Evolutionary conservation across 352 stramenopile genomes (phyloP), one percentile per base, ranked within the genome.

Genomic region (Phytophthora niederhauseri): DNA sequence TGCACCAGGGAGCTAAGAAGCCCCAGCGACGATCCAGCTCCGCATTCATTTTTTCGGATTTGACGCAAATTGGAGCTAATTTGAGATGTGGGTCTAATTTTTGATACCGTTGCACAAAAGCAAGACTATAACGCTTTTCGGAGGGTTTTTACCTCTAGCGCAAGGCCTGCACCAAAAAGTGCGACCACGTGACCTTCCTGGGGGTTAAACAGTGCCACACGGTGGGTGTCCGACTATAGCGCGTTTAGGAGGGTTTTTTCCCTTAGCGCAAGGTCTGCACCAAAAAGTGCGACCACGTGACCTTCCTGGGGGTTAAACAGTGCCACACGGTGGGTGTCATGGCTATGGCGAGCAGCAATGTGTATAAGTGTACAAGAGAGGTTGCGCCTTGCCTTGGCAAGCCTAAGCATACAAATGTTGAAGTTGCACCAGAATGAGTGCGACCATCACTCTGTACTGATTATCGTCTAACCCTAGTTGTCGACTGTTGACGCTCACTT

Each of bases 401-500:
- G n/a, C n/a, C n/a, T n/a, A n/a, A 17, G 34, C 36, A 45, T n/a
- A 7, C 36, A 45, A 17, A 8, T 45, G 36, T 7, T 49, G 41
- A 49, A 24, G 17, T 49, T 45, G 17, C n/a, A 49, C 22, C n/a
- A 24, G 53, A 60, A 60, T 60, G 53, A 4, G 7, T 49, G 53
- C 8, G 52, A 58, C 14, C 26, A 17, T 26, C 51, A 57, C 51
- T 57, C 51, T n/a, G 8, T 36, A 4, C 22, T 8, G 6, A 31
- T 49, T 49, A 49, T 49, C 6, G 6, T 14, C 34, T 60, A 31
- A 20, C 53, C 53, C 53, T 60, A 49, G 0, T 36, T 19, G 4
- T 15, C 14, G 53, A 34, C 4, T 49, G 31, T 49, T 60, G 31
- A 60, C 31, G 31, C 53, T 4, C 28, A 59, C 53, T 60, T 60